A percentile compares a stretch with the other conserved stretches of the same genome.
Evolutionary conservation across 768 basidiomycete genomes (phyloP).

Genomic region (Tricholoma sp.): DNA sequence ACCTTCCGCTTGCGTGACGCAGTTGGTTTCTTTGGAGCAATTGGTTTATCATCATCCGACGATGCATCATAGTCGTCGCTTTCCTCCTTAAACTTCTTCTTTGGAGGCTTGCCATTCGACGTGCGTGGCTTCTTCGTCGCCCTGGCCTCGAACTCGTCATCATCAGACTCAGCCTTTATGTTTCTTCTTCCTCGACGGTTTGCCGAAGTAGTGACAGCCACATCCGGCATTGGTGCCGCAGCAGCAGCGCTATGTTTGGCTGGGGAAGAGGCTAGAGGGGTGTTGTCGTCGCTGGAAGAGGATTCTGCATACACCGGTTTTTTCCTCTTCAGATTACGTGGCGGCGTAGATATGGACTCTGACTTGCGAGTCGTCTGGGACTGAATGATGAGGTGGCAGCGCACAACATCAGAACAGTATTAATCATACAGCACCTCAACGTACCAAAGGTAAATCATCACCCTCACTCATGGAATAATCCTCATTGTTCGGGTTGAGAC

Average conservation of each 20-base stretch:
- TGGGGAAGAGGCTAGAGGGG: slow-evolving; percentile 69
- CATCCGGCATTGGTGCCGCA: slow-evolving; percentile 37
- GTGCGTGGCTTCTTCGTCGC: slow-evolving; percentile 42
- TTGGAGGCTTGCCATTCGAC: slow-evolving; percentile 48
- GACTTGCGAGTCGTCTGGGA: slow-evolving; percentile 51
- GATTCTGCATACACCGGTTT: slow-evolving; percentile 47
- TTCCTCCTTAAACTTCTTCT: slow-evolving; percentile 63
- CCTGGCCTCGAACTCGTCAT: slow-evolving; percentile 29
- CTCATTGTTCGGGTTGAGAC: slow-evolving; percentile 32
- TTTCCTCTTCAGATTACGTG: slow-evolving; percentile 54
- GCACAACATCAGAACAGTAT: slow-evolving; percentile 13
- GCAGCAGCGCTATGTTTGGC: slow-evolving; percentile 42
- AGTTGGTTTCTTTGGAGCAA: slow-evolving; percentile 32
- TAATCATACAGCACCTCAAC: slow-evolving; percentile 20
- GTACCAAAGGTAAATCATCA: slow-evolving; percentile 67
- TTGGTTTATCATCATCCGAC: slow-evolving; percentile 33
- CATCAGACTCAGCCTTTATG: slow-evolving; percentile 30
- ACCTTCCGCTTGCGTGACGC: slow-evolving; percentile 37
- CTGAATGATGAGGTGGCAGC: slow-evolving; percentile 29
- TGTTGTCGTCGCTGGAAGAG: slow-evolving; percentile 70
- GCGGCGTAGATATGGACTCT: slow-evolving; percentile 35
- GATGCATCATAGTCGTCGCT: slow-evolving; percentile 21
- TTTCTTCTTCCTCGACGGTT: slow-evolving; percentile 37
- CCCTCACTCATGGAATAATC: slow-evolving; percentile 59
- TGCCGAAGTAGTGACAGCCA: slow-evolving; percentile 20